Percentiles rank a stretch among this genome's conserved stretches.
phyloP scores from a whole-genome alignment of 2,329 filamentous ascomycete species.

The Aspergillus novofumigatus region DNA sequence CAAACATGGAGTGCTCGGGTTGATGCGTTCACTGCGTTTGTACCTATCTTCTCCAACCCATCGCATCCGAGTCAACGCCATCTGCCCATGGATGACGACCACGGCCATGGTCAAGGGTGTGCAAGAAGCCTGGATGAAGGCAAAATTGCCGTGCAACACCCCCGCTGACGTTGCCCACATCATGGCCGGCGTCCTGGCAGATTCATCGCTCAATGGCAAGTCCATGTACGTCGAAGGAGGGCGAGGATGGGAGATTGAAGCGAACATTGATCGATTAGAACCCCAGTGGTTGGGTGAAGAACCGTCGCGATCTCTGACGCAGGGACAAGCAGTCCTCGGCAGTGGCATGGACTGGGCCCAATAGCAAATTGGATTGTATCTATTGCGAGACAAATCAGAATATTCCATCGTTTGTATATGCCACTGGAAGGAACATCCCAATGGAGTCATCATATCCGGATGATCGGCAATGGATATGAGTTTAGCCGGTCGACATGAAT shows the following conservation, averaged over 20 bases:
- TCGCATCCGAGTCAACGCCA: conserved; percentile 42
- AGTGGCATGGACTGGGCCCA: background rate
- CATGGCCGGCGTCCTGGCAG: conserved; percentile 34
- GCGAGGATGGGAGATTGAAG: conserved; percentile 43
- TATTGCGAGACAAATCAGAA: background rate
- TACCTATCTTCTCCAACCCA: conserved; percentile 31
- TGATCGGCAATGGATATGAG: background rate
- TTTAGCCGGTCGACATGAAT: background rate
- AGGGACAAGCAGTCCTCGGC: conserved; percentile 32
- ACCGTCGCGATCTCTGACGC: conserved; percentile 30
- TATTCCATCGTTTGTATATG: background rate
- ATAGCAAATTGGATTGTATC: background rate
- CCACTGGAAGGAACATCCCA: background rate
- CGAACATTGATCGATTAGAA: conserved; percentile 39
- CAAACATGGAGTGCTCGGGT: conserved; percentile 50
- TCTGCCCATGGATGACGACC: conserved; percentile 44
- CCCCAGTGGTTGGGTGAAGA: conserved; percentile 43
- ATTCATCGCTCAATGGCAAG: conserved; percentile 35
- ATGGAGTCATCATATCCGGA: background rate
- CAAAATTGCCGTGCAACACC: conserved; percentile 38
- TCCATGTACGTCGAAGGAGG: conserved; percentile 43
- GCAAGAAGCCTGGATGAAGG: conserved; percentile 33
- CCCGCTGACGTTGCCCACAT: conserved; percentile 39
- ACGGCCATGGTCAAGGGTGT: conserved; percentile 36
- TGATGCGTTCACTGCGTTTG: conserved; percentile 45